Percentiles rank a stretch among this genome's conserved stretches.
phyloP scores from a whole-genome alignment of 2,329 filamentous ascomycete genomes.

The Pseudogymnoascus sp. region DNA sequence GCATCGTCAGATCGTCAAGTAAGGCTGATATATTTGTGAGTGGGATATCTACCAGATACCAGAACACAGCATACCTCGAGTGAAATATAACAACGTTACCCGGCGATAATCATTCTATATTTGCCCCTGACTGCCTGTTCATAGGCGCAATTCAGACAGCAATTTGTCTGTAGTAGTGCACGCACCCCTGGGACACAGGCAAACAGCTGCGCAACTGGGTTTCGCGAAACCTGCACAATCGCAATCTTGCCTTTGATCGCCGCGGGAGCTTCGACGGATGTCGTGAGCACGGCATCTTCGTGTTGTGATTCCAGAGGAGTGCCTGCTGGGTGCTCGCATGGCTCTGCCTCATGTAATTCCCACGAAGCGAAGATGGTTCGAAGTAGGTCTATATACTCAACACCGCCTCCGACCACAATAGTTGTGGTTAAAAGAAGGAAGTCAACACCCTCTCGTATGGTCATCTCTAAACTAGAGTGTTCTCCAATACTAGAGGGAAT shows the following conservation, averaged over 20 bases:
- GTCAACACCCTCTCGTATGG: neutral
- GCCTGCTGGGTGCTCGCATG: neutral
- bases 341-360: neutral
- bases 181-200: neutral
- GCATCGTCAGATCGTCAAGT: neutral
- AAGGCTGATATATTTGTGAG: neutral
- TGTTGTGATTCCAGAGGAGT: neutral
- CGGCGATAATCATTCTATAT: neutral
- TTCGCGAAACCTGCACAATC: neutral
- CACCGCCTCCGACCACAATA: neutral
- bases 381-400: neutral
- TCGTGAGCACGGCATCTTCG: neutral
- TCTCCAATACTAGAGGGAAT: neutral
- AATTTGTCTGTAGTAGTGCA: neutral
- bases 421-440: neutral
- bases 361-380: neutral
- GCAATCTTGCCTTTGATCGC: neutral
- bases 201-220: neutral
- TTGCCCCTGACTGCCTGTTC: neutral
- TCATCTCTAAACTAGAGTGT: neutral
- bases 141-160: neutral
- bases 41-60: neutral
- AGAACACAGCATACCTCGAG: neutral
- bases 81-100: neutral
- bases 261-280: neutral